phyloP scores from a whole-genome alignment of 495 filamentous ascomycete genomes.

The Podospora comata region DNA sequence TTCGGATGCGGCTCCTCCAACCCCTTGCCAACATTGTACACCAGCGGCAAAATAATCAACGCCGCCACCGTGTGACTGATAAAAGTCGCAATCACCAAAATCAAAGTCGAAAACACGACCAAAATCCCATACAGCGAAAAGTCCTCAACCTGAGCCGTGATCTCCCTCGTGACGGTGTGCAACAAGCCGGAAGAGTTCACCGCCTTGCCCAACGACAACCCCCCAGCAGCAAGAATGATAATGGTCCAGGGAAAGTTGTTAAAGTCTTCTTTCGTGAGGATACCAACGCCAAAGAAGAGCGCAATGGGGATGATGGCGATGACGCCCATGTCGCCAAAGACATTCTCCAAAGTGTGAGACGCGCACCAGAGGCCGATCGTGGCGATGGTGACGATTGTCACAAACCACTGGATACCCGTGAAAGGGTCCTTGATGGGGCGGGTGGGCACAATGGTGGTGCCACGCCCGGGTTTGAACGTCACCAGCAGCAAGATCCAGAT shows the following conservation, averaged over 20 bases:
- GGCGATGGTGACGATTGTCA: constrained; percentile 73
- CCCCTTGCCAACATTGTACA: constrained; percentile 73
- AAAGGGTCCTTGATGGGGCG: constrained; percentile 83
- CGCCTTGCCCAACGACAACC: constrained; percentile 87
- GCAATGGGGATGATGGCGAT: constrained; percentile 95
- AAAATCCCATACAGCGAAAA: constrained; percentile 84
- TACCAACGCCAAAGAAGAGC: constrained; percentile 93
- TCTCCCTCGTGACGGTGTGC: constrained; percentile 74
- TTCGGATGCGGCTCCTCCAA: constrained; percentile 93
- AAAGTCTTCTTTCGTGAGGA: constrained; percentile 98
- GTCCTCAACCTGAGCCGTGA: constrained; percentile 69
- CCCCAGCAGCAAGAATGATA: constrained; percentile 95
- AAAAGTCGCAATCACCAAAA: constrained; percentile 92
- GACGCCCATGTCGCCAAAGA: constrained; percentile 98
- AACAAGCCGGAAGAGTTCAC: constrained; percentile 92
- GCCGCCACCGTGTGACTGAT: constrained; percentile 98
- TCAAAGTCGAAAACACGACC: constrained; percentile 79
- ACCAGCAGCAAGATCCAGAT: constrained; percentile 86
- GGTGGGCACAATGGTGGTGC: constrained; percentile 89
- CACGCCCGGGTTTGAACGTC: constrained; percentile 78
- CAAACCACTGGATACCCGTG: constrained; percentile 89
- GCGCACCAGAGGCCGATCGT: constrained; percentile 94
- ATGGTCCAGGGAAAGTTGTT: constrained; percentile 99
- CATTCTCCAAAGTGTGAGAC: constrained; percentile 76
- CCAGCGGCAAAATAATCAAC: constrained; percentile 89